phyloP scores from a whole-genome alignment of 768 basidiomycete genomes.

The Arthromyces matolae region DNA sequence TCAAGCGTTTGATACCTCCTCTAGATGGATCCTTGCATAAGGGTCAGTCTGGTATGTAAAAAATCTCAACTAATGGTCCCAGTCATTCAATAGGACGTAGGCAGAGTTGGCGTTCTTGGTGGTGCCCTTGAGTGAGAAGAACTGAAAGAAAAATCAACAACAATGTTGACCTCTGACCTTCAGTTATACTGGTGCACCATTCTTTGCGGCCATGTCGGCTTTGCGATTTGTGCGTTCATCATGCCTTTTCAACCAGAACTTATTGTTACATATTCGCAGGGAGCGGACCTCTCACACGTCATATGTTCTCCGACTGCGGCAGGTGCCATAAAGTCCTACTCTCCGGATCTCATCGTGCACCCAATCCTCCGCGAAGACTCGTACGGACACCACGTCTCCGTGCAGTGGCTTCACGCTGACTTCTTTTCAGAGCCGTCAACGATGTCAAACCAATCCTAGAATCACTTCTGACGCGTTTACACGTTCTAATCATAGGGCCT shows the following conservation, averaged over 20 bases:
- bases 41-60: conserved; percentile 77
- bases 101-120: conserved; percentile 90
- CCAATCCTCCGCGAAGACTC: conserved; percentile 74
- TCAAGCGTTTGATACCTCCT: conserved; percentile 85
- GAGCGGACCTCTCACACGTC: conserved; percentile 93
- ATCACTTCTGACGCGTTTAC: conserved; percentile 77
- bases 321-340: conserved; percentile 93
- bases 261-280: conserved; percentile 38
- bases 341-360: conserved; percentile 95
- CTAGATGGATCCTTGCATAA: conserved; percentile 88
- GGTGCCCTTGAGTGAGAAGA: conserved; percentile 85
- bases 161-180: conserved; percentile 1
- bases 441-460: conserved; percentile 50
- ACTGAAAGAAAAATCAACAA: background rate
- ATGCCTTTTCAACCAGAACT: background rate
- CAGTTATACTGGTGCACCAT: conserved; percentile 97
- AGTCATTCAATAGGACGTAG: conserved; percentile 33
- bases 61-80: background rate
- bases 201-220: conserved; percentile 90
- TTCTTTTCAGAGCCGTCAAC: conserved; percentile 39
- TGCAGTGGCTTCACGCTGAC: too few relatives aligned
- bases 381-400: conserved; percentile 36
- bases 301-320: conserved; percentile 95
- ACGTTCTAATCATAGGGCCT: conserved; percentile 91
- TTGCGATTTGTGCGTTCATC: conserved; percentile 64